A percentile compares a stretch with the other conserved stretches of the same genome.
phyloP scores from a whole-genome alignment of 352 stramenopile species.

The Pythium vanterpoolii region DNA sequence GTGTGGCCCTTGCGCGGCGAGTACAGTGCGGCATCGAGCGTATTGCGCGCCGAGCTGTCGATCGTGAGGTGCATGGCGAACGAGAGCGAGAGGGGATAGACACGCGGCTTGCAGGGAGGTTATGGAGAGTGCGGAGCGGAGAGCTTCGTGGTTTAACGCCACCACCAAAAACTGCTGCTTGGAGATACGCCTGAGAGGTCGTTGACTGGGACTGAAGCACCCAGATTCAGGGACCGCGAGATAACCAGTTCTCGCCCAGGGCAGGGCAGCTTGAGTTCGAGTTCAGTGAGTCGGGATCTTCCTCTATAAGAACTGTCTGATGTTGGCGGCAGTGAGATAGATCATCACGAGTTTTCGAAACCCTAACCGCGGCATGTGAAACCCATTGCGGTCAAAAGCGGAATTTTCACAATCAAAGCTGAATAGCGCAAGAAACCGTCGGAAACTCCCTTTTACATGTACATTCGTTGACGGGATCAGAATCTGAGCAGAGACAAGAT shows the following conservation, averaged over 20 bases:
- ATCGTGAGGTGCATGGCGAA: slow-evolving; percentile 19
- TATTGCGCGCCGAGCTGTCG: slow-evolving; percentile 13
- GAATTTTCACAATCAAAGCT: not conserved
- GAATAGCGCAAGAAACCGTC: not conserved
- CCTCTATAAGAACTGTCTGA: slow-evolving; percentile 18
- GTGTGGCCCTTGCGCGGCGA: slow-evolving; percentile 29
- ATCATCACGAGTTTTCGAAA: not conserved
- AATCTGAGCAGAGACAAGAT: no score
- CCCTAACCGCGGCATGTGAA: no score
- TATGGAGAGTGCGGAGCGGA: not conserved
- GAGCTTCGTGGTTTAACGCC: no score
- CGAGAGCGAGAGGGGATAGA: not conserved
- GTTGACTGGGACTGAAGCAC: not conserved
- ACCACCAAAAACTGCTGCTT: not conserved
- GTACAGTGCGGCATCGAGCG: slow-evolving; percentile 24
- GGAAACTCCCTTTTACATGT: no score
- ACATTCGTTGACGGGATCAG: no score
- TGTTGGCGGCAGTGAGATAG: not conserved
- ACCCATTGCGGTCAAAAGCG: not conserved
- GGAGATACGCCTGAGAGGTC: slow-evolving; percentile 3
- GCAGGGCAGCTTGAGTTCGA: no score
- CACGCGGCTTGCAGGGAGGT: not conserved
- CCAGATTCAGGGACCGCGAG: not conserved
- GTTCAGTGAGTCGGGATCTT: slow-evolving; percentile 7
- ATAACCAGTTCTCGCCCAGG: not conserved